Evolutionary conservation across 495 filamentous ascomycete species (phyloP), one percentile per base, ranked within the genome.

Genomic region (Penicillium angulare): DNA sequence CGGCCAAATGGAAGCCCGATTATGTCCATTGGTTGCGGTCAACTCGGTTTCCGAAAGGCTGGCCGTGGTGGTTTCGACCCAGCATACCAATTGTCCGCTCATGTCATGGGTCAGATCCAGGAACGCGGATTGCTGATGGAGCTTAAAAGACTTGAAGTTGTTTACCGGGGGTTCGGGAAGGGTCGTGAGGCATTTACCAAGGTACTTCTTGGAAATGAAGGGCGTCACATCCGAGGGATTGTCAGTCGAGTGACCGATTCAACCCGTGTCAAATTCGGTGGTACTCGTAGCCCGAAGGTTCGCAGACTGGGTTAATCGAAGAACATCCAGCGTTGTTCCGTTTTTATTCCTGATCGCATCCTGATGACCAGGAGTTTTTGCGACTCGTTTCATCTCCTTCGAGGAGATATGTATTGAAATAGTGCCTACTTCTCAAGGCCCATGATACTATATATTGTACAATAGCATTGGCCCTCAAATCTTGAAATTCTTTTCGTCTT

Each of bases 221-320:
- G 93, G 43, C 83, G 79, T 63, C 60, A 72, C 55, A 56, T 98
- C 39, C 82, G 90, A 53, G 70, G 73, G 13, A 80, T 84, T 72
- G 82, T 97, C 52, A 72, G 76, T 43, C 82, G 82, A 58, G 88
- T 97, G 31, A 79, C 85, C 18, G 93, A 98, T 76, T 69, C 79
- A 27, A 96, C 90, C 39, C 85, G 88, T 61, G 64, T 97, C 63
- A 98, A 97, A 73, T 95, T 97, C 74, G 93, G 95, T 72, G 95
- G 93, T 61, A 90, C 89, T 52, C 87, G 92, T 68, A 90, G 88
- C 75, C 77, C 74, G 63, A 87, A 82, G 60, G 81, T 82, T 32
- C 90, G 90, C 65, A 84, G 93, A 75, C 72, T 97, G 74, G 86
- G 89, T 76, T 91, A 59, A 60, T 48, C 22, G 36, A n/a, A 48